Base-by-base conservation (phyloP, 2,329 filamentous ascomycete genomes). In the Monosporascus sp. region DNA sequence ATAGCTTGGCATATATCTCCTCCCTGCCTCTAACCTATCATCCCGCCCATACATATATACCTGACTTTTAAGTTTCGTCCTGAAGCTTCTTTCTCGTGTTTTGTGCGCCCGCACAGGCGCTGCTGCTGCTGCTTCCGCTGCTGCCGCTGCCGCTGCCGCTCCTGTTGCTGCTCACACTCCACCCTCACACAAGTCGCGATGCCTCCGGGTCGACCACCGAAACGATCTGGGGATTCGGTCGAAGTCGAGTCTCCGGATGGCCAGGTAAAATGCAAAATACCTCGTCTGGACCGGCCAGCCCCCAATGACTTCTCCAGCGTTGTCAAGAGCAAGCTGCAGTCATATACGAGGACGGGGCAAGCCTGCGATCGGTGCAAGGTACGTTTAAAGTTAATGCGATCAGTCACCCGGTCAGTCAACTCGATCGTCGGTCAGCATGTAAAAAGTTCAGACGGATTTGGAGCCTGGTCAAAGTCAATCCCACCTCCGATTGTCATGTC, bases 331-430 rank as follows among this genome's bases (percentile, higher is more conserved):
- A 77, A 79, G 51, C 68, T 82, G 45, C 76, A 78, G 58, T 76
- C 78, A 3, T 81, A 81, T 58, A 80, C 78, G 20, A 74, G 80
- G 53, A 95, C 90, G 0, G 90, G 90, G 9, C 90, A 95, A 73
- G 90, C 90, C 35, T 95, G 90, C 77, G 90, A 95, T 72, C 80
- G 91, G 52, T 95, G 91, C 79, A 94, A 93, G 80, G 87, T 89
- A 70, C 62, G 78, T 64, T 24, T 41, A 51, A 20, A 41, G 38
- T 20, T 20, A 20, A n/a, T n/a, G 38, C 38, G 18, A 20, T 20
- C 38, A 41, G 38, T 20, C 38, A 18, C 17, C 17, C 38, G 18
- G 38, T 5, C 38, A 41, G 17, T 20, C 38, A 41, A 20, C 38
- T 20, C 38, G 17, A 37, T 38, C 22, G 31, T 35, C 31, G 31